A percentile compares a stretch with the other conserved stretches of the same genome.
Evolutionary conservation across 2,329 filamentous ascomycete species (phyloP).

Genomic region (Penicillium glabrum): DNA sequence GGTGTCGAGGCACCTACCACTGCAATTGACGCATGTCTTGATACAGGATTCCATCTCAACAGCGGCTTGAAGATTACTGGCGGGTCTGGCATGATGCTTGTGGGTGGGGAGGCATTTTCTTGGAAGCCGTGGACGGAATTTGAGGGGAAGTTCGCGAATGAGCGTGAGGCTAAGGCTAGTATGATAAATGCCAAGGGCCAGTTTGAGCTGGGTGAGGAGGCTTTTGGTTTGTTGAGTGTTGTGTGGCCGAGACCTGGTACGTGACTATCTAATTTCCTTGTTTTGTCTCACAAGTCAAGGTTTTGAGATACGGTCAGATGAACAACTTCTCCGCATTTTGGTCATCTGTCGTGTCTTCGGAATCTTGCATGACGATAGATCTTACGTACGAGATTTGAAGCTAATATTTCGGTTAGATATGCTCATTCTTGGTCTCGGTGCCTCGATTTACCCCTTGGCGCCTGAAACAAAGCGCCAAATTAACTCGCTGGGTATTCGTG

Average conservation of each 20-base stretch:
- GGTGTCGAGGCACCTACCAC: conserved; percentile 75
- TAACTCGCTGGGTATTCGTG: conserved; percentile 73
- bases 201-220: conserved; percentile 70
- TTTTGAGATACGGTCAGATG: background rate
- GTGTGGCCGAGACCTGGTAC: conserved; percentile 87
- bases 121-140: conserved; percentile 77
- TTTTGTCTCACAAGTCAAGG: background rate
- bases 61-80: conserved; percentile 71
- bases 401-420: conserved; percentile 59
- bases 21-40: conserved; percentile 76
- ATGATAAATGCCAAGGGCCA: conserved; percentile 76
- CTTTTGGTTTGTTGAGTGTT: conserved; percentile 73
- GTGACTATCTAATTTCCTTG: conserved; percentile 30
- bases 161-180: conserved; percentile 35
- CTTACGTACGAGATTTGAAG: background rate
- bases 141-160: conserved; percentile 32
- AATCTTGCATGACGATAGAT: background rate
- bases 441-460: conserved; percentile 71
- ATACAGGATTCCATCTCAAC: conserved; percentile 83
- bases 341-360: background rate
- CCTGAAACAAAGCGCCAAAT: conserved; percentile 71
- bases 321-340: background rate
- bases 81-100: conserved; percentile 72
- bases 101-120: conserved; percentile 82
- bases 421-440: conserved; percentile 83